Evolutionary conservation across 2,329 filamentous ascomycete genomes (phyloP).

Genomic region (Raffaelea ambrosiae): DNA sequence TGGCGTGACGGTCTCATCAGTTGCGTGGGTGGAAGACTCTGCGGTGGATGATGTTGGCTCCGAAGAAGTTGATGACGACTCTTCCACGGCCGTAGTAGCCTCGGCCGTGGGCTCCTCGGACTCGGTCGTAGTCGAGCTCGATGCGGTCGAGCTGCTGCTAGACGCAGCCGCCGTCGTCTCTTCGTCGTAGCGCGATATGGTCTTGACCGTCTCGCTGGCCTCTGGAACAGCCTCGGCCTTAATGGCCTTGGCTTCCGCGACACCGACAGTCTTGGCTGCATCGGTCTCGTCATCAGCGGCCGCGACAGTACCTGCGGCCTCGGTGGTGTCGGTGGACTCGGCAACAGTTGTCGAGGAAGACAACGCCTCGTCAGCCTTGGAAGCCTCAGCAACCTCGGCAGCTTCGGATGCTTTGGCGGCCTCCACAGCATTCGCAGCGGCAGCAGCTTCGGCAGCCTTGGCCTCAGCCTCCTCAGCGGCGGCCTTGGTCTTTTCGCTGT

Average conservation of each 20-base stretch:
- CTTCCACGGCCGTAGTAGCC: neutral
- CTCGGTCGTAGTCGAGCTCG: neutral
- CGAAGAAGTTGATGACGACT: neutral
- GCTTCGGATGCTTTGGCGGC: slow-evolving; percentile 14
- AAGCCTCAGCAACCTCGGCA: slow-evolving; percentile 9
- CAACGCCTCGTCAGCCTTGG: neutral
- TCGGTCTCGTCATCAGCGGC: slow-evolving; percentile 2
- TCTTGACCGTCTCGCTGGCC: neutral
- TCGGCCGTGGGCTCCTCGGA: neutral
- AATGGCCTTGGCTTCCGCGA: slow-evolving; percentile 1
- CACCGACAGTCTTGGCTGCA: slow-evolving; percentile 11
- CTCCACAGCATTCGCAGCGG: slow-evolving; percentile 20
- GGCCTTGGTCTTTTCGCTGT: slow-evolving; percentile 53
- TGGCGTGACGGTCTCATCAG: too few species aligned
- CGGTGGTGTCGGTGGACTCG: slow-evolving; percentile 1
- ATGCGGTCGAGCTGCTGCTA: neutral
- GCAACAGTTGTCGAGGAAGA: neutral
- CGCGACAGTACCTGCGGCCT: slow-evolving; percentile 8
- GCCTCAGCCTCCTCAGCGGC: slow-evolving; percentile 44
- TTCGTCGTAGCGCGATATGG: neutral
- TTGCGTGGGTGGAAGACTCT: too few species aligned
- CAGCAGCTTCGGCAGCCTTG: slow-evolving; percentile 16
- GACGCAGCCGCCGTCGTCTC: neutral
- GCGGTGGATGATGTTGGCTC: too few species aligned
- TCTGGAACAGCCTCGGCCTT: slow-evolving; percentile 5